These are phyloP conservation scores for Suillus sp. DNA, from an alignment of 768 basidiomycete species.

Conservation along the genomic window DNA sequence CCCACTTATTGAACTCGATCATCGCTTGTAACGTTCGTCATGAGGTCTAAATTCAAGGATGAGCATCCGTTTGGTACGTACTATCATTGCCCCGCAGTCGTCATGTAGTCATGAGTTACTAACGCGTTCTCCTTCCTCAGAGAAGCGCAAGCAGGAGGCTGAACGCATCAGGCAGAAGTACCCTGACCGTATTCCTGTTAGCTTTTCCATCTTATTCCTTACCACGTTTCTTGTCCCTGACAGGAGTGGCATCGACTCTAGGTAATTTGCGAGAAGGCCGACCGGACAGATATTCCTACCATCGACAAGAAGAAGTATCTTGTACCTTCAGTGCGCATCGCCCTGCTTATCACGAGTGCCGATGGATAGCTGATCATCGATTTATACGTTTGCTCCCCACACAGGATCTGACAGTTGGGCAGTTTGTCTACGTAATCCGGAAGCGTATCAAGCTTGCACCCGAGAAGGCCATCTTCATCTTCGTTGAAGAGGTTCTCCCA, in stretches of 20 bases:
- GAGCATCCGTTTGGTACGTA: constrained; percentile 93
- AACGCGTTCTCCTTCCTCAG: constrained; percentile 43
- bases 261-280: constrained; percentile 99
- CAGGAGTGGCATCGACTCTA: constrained; percentile 34
- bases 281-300: constrained; percentile 96
- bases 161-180: constrained; percentile 99
- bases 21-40: constrained; percentile 34
- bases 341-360: constrained; percentile 4
- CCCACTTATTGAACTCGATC: constrained; percentile 13
- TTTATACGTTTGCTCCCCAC: constrained; percentile 7
- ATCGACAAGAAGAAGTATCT: constrained; percentile 99
- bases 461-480: constrained; percentile 99
- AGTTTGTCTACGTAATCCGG: constrained; percentile 99
- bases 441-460: constrained; percentile 99
- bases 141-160: constrained; percentile 99
- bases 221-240: constrained; percentile 15
- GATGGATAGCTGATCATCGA: constrained; percentile 31
- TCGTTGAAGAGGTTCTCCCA: constrained; percentile 97
- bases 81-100: constrained; percentile 25
- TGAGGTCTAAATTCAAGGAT: constrained; percentile 98
- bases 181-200: constrained; percentile 94
- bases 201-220: constrained; percentile 29
- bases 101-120: constrained; percentile 32
- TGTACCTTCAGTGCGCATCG: constrained; percentile 82
- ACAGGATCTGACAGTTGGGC: constrained; percentile 94